Evolutionary conservation across 2,329 filamentous ascomycete genomes (phyloP).

Genomic region (Calonectria crousiana): DNA sequence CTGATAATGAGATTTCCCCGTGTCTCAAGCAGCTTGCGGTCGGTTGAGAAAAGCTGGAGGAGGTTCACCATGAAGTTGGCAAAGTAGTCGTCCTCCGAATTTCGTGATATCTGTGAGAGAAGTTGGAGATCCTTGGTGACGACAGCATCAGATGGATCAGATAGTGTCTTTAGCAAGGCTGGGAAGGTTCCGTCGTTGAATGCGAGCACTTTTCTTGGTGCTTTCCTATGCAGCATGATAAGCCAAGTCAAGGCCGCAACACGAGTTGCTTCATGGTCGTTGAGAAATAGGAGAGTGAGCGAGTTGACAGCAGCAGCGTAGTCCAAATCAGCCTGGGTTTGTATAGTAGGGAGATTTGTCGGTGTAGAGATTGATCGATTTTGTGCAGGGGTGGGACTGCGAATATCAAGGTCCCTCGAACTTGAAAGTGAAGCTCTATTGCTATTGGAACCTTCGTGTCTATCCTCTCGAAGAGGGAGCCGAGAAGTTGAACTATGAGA

Average conservation of each 20-base stretch:
- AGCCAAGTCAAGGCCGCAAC: constrained; percentile 96
- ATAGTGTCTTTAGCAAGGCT: constrained; percentile 93
- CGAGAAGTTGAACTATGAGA: constrained; percentile 53
- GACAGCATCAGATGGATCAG: constrained; percentile 93
- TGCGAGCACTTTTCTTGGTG: constrained; percentile 90
- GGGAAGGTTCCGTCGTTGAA: constrained; percentile 99
- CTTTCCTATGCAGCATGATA: constrained; percentile 97
- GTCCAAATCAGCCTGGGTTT: constrained; percentile 80
- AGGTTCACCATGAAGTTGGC: constrained; percentile 98
- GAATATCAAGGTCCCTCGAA: constrained; percentile 65
- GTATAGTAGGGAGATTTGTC: constrained; percentile 55
- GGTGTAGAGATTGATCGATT: constrained; percentile 61
- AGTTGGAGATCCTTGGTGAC: constrained; percentile 95
- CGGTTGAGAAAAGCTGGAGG: constrained; percentile 94
- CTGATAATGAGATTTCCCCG: constrained; percentile 96
- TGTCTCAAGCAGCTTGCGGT: constrained; percentile 89
- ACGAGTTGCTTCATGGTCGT: constrained; percentile 95
- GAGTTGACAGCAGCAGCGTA: constrained; percentile 96
- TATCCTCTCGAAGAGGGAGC: constrained; percentile 58
- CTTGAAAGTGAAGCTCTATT: constrained; percentile 66
- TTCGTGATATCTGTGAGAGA: constrained; percentile 94
- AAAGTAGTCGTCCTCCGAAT: constrained; percentile 98
- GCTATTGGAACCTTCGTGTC: constrained; percentile 60
- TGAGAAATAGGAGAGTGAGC: constrained; percentile 91
- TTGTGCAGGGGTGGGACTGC: constrained; percentile 64